Evolutionary conservation across 352 stramenopile species (phyloP).

Genomic region (Globisporangium recalcitrans): DNA sequence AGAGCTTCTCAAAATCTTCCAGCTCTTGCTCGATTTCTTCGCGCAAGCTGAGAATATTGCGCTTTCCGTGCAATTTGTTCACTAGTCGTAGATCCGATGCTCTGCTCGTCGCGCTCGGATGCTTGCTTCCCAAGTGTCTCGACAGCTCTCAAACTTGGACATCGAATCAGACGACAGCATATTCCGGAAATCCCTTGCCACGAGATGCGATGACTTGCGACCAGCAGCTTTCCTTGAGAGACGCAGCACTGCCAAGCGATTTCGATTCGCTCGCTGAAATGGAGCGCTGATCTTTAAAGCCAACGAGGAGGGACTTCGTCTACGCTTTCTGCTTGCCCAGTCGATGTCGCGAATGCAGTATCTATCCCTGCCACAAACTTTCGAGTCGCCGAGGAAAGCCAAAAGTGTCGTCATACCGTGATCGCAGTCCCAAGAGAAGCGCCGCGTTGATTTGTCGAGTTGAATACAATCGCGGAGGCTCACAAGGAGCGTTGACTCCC

Average conservation of each 20-base stretch:
- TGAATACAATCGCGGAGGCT: slow-evolving; percentile 21
- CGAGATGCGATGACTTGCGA: slow-evolving; percentile 37
- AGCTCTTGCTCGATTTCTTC: slow-evolving; percentile 69
- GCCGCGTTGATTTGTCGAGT: slow-evolving; percentile 44
- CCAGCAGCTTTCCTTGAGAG: slow-evolving; percentile 30
- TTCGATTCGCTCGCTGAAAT: slow-evolving; percentile 53
- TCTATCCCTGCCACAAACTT: slow-evolving; percentile 15
- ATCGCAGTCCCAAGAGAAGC: slow-evolving; percentile 42
- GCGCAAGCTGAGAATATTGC: slow-evolving; percentile 40
- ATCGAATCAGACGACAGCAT: slow-evolving; percentile 26
- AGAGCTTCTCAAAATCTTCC: slow-evolving; percentile 56
- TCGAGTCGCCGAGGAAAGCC: slow-evolving; percentile 36
- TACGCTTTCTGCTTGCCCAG: too few species aligned
- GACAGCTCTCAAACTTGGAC: slow-evolving; percentile 41
- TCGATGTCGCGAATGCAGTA: too few species aligned
- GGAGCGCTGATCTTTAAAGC: slow-evolving; percentile 49
- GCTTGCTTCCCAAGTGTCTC: slow-evolving; percentile 37
- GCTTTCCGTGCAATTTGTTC: slow-evolving; percentile 50
- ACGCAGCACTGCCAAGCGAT: slow-evolving; percentile 35
- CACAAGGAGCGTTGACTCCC: not conserved
- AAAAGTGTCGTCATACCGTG: slow-evolving; percentile 65
- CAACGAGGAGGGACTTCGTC: slow-evolving; percentile 40
- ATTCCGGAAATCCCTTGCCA: slow-evolving; percentile 42
- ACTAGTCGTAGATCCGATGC: slow-evolving; percentile 27
- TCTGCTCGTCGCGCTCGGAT: slow-evolving; percentile 26